Evolutionary conservation across 192 early-diverging fungal species (phyloP), one percentile per base, ranked within the genome.

Genomic region (Backusella westeae): DNA sequence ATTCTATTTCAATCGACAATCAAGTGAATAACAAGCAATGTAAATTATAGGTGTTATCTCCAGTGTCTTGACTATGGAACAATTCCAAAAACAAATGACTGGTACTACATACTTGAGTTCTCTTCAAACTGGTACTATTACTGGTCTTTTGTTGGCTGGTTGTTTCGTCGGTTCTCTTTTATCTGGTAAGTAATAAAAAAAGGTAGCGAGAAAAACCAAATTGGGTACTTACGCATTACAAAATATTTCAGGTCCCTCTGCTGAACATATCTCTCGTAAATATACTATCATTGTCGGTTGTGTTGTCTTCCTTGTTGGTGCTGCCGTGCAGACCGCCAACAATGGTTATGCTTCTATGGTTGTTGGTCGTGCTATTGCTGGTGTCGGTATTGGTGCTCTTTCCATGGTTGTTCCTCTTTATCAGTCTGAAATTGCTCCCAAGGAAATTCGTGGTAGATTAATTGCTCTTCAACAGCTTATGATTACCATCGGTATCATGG

Each of bases 391-490:
- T 46, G 80, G 80, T 77, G 76, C 69, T 21, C 39, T 81, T 29
- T 75, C 76, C 12, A 78, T 74, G 44, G 68, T 66, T 32, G 73
- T 71, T 6, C 71, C 66, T 77, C 53, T 72, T 71, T 71, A 49
- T 26, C 36, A 71, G 72, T 91, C 93, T 26, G 95, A 96, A 76
- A 89, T 94, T 14, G 90, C 95, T 12, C 92, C 93, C 19, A 84
- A 93, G 66, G 78, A 87, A n/a, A 93, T 96, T 77, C 93, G 95
- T 80, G 95, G 95, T 63, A 90, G 93, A 26, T 87, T 96, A 17
- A 90, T 94, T 63, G 89, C 93, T 21, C 84, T 97, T 39, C 93
- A 96, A 80, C 96, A 98, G 78, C 90, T 95, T 83, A 92, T 94
- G 73, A 96, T 98, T 79, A 97, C 96, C 69, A 91, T 94, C 85